A percentile compares a stretch with the other conserved stretches of the same genome.
Evolutionary conservation across 805 yeast genomes (phyloP).

Genomic region (Saccharomycopsis malanga): DNA sequence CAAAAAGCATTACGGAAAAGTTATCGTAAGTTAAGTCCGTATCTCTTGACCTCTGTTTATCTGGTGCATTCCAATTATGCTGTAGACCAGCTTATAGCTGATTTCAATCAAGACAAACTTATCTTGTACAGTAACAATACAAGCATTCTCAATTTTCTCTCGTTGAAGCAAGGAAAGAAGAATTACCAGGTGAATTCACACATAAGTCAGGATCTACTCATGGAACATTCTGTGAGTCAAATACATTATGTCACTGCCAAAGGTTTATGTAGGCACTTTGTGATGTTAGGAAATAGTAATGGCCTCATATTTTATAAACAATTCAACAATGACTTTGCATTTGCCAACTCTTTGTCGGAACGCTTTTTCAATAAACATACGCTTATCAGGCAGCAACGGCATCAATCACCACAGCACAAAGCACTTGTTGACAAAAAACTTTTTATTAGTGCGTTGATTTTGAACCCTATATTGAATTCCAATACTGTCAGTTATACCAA

Average conservation of each 20-base stretch:
- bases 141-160: conserved; percentile 7
- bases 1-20: not conserved
- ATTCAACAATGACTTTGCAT: conserved; percentile 6
- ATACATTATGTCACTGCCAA: not conserved
- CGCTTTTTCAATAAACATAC: conserved; percentile 2
- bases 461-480: conserved; percentile 2
- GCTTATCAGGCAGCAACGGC: not conserved
- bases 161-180: conserved; percentile 19
- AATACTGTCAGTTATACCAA: not conserved
- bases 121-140: conserved; percentile 11
- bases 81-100: conserved; percentile 14
- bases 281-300: conserved; percentile 10
- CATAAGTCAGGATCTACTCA: not conserved
- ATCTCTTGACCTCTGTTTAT: conserved; percentile 12
- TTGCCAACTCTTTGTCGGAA: not conserved
- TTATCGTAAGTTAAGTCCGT: conserved; percentile 5
- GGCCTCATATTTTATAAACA: conserved; percentile 14
- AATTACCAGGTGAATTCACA: conserved; percentile 6
- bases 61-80: conserved; percentile 8
- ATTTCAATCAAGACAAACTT: conserved; percentile 14
- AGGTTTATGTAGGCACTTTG: conserved; percentile 6
- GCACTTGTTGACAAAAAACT: conserved; percentile 1
- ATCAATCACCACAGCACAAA: not conserved
- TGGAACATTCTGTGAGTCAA: not conserved
- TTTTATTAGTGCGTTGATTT: conserved; percentile 6